Evolutionary conservation across 345 rosid genomes (phyloP), one percentile per base, ranked within the genome.

Genomic region (Pseudoturritis turrita): DNA sequence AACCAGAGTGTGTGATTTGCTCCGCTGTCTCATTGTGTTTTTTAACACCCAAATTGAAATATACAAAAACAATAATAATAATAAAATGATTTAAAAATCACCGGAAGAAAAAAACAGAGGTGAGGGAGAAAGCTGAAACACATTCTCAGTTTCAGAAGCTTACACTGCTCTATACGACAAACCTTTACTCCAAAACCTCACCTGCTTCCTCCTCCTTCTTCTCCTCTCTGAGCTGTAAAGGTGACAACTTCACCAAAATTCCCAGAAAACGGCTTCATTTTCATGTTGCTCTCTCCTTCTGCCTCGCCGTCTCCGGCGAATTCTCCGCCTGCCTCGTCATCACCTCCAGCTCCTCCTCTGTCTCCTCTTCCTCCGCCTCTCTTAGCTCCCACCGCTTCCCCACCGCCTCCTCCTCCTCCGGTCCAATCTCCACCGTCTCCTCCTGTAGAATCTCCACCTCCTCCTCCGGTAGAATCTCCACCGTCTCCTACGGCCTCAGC

Each of bases 141-240:
- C 62, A 75, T 75, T 75, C 70, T 46, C n/a, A 53, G 41, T 10
- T 37, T 25, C 26, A 75, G 69, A 68, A 75, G 70, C 65, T 53
- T 6, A 75, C 79, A 61, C 19, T 44, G 17, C 58, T 54, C 74
- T 75, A 68, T 10, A 54, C 79, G 78, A 74, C 79, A 75, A 72
- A 54, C 19, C 43, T 17, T 35, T 18, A 36, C 37, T 49, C 21
- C 47, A 21, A 52, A 33, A 47, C 73, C 58, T 57, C 55, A 50
- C 78, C 73, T 74, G 68, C 73, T 67, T 57, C 68, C n/a, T 51
- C 59, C 50, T 19, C 44, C 26, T 33, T 33, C n/a, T n/a, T n/a
- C 58, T 49, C n/a, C 11, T 68, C 64, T 19, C 29, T 52, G 0
- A 21, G 21, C n/a, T n/a, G 5, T 49, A 7, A 53, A 25, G 9